Evolutionary conservation across 768 basidiomycete species (phyloP), one percentile per base, ranked within the genome.

Genomic region (Vishniacozyma victoriae): DNA sequence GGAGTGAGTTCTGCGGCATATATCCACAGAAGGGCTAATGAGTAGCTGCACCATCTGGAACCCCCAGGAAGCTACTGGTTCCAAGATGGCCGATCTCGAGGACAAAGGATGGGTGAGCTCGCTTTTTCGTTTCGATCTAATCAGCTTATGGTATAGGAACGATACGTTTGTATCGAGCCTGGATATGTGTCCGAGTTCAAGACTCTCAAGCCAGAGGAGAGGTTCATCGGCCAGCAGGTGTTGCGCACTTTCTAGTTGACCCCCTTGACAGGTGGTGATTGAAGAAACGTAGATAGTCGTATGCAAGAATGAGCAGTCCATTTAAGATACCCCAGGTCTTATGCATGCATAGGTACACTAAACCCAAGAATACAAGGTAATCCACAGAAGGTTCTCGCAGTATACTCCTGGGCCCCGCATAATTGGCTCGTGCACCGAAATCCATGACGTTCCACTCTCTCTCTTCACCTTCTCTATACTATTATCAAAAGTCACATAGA

Each of bases 101-200:
- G 77, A 79, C 5, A 78, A 79, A 0, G 93, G 92, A 68, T 92
- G 87, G 87, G 70, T 90, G 67, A 54, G 80, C 41, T 35, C 38
- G 18, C 44, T n/a, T 19, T 35, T 18, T 12, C 14, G 4, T 44
- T 23, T 37, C 22, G 41, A 47, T 27, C 11, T 15, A 13, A 3
- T 31, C 41, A 5, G 6, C n/a, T 6, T n/a, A 16, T 7, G 11
- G 1, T 14, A 14, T 86, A 88, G 89, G 82, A 87, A 51, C 78
- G 72, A 29, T 96, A 82, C 66, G 78, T 95, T 35, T 96, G 93
- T 59, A 82, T 95, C 46, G 93, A 97, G 72, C 92, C 93, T 13
- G 91, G 91, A 16, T 78, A 78, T 69, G 90, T 88, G 3, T 74
- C 80, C 36, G 85, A 86, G 11, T 91, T 82, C 69, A 81, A 79